These are phyloP conservation scores for Eucommia ulmoides DNA, from an alignment of 257 asterid genomes.

Conservation along the genomic window DNA sequence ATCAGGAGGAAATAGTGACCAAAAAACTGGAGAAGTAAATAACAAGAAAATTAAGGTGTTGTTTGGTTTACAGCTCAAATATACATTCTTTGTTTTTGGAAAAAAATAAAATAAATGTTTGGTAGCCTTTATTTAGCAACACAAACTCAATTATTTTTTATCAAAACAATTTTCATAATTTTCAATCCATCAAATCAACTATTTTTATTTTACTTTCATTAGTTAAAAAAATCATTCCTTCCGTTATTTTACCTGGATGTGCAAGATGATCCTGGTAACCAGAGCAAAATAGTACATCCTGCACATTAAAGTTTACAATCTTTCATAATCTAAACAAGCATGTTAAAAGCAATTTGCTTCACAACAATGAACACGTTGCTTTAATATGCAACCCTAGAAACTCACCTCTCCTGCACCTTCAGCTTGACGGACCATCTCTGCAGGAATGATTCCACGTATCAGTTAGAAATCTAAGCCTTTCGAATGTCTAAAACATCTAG, in stretches of 20 bases:
- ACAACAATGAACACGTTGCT: neutral
- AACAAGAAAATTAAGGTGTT: conserved; percentile 1
- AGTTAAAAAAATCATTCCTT: too few species aligned
- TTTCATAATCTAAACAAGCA: neutral
- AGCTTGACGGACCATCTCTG: conserved; percentile 44
- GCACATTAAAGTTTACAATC: conserved; percentile 1
- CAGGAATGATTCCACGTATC: too few species aligned
- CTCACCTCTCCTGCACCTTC: conserved; percentile 46
- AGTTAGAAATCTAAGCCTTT: too few species aligned
- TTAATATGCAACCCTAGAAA: neutral
- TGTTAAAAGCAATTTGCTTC: conserved; percentile 5
- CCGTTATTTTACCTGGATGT: neutral
- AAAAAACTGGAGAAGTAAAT: conserved; percentile 46
- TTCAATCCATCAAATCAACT: too few species aligned
- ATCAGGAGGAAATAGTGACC: conserved; percentile 75
- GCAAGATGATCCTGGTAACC: neutral
- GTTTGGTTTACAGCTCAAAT: too few species aligned
- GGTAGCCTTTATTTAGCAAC: too few species aligned
- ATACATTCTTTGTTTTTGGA: too few species aligned
- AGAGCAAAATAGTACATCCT: neutral
- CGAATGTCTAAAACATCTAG: too few species aligned
- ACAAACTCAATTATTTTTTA: too few species aligned
- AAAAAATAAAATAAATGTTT: too few species aligned
- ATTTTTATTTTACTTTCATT: too few species aligned
- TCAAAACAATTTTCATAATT: too few species aligned